These are phyloP conservation scores for Paxillus involutus DNA, from an alignment of 768 basidiomycete species.

Conservation along the genomic window DNA sequence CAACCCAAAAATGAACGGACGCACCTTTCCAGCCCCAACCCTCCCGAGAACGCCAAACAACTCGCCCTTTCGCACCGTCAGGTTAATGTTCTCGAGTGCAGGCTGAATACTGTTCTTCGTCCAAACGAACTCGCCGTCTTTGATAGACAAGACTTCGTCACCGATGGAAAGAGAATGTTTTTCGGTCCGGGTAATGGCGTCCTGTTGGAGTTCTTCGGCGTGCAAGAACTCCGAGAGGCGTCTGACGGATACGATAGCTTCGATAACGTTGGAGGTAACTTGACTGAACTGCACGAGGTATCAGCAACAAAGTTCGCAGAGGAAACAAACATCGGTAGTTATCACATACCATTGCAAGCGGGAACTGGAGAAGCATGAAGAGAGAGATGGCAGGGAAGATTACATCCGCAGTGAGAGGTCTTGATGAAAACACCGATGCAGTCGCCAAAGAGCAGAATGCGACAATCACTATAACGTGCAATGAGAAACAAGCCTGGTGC, in stretches of 20 bases:
- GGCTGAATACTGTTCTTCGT: constrained; percentile 49
- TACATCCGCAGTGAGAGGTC: constrained; percentile 81
- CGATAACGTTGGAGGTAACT: constrained; percentile 80
- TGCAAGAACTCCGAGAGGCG: constrained; percentile 76
- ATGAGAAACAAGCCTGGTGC: background rate
- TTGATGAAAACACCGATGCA: constrained; percentile 58
- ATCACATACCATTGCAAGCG: constrained; percentile 69
- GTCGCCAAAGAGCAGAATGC: constrained; percentile 82
- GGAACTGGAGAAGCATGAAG: constrained; percentile 86
- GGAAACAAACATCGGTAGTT: background rate
- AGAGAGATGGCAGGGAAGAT: constrained; percentile 96
- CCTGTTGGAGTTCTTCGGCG: constrained; percentile 77
- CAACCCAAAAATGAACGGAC: background rate
- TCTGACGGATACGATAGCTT: constrained; percentile 80
- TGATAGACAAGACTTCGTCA: constrained; percentile 71
- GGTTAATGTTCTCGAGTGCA: constrained; percentile 74
- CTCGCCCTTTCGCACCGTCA: constrained; percentile 80
- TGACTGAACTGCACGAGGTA: constrained; percentile 51
- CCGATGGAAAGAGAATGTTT: constrained; percentile 46
- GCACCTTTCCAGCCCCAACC: constrained; percentile 88
- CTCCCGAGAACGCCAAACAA: constrained; percentile 83
- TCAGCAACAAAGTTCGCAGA: background rate
- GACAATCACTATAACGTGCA: constrained; percentile 50
- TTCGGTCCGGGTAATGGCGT: constrained; percentile 61
- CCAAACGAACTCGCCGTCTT: constrained; percentile 84